These are phyloP conservation scores for Misopates orontium DNA, from an alignment of 257 asterid genomes.

Conservation along the genomic window DNA sequence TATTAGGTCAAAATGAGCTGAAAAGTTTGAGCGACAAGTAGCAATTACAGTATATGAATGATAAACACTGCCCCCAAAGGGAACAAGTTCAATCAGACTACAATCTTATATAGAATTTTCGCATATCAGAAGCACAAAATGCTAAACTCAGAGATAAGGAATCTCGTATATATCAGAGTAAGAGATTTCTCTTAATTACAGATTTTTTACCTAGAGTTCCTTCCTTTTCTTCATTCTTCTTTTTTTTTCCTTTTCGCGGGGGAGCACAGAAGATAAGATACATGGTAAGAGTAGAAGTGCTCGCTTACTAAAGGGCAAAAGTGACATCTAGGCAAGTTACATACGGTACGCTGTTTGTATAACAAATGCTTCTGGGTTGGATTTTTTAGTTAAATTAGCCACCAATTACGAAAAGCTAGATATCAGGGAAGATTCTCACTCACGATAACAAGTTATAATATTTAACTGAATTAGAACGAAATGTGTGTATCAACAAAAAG, in stretches of 20 bases:
- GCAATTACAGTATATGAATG: conserved; percentile 6
- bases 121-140: conserved; percentile 8
- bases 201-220: no score
- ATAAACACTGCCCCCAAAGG: conserved; percentile 2
- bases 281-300: no score
- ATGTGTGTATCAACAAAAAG: no score
- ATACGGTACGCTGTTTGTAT: background rate
- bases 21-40: conserved; percentile 1
- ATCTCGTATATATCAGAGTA: background rate
- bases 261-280: no score
- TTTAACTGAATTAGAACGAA: background rate
- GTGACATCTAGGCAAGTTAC: conserved; percentile 13
- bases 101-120: background rate
- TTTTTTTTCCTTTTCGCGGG: no score
- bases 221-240: no score
- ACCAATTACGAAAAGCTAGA: conserved; percentile 1
- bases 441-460: background rate
- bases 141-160: background rate
- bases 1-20: conserved; percentile 14
- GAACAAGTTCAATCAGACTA: conserved; percentile 2
- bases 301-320: background rate
- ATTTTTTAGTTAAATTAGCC: conserved; percentile 13
- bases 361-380: conserved; percentile 2
- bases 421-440: background rate
- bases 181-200: no score